Percentiles rank a stretch among this genome's conserved stretches.
These are phyloP conservation scores for Phytopythium sindhum DNA, from an alignment of 352 stramenopile genomes.

Conservation along the genomic window DNA sequence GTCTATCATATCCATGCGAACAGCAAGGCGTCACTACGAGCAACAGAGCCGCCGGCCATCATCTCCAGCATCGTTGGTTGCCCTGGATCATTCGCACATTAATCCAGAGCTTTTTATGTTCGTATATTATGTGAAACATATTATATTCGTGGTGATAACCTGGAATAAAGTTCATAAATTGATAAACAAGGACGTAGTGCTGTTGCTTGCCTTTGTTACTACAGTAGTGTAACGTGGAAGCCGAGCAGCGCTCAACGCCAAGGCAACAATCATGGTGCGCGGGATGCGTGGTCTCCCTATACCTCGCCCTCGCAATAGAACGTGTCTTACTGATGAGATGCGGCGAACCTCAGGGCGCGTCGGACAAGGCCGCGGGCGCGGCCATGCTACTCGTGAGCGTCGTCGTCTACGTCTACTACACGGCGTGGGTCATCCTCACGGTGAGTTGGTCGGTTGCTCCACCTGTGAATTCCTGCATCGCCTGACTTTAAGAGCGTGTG, in stretches of 20 bases:
- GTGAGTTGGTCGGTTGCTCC: slow-evolving; percentile 26
- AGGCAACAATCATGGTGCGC: background rate
- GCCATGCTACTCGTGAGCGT: slow-evolving; percentile 79
- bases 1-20: no score
- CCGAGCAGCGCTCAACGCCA: background rate
- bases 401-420: slow-evolving; percentile 91
- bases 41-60: no score
- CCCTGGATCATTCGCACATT: background rate
- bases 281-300: background rate
- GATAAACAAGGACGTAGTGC: background rate
- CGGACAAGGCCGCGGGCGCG: slow-evolving; percentile 75
- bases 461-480: background rate
- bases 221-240: background rate
- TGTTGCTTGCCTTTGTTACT: background rate
- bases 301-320: background rate
- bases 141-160: background rate
- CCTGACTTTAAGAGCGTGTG: background rate
- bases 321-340: background rate
- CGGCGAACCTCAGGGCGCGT: slow-evolving; percentile 36
- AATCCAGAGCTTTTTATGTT: background rate
- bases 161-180: background rate
- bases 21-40: no score
- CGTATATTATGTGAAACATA: background rate
- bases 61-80: background rate
- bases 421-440: slow-evolving; percentile 87